Evolutionary conservation across 805 yeast species (phyloP), one percentile per base, ranked within the genome.

Genomic region (Myxozyma geophila): DNA sequence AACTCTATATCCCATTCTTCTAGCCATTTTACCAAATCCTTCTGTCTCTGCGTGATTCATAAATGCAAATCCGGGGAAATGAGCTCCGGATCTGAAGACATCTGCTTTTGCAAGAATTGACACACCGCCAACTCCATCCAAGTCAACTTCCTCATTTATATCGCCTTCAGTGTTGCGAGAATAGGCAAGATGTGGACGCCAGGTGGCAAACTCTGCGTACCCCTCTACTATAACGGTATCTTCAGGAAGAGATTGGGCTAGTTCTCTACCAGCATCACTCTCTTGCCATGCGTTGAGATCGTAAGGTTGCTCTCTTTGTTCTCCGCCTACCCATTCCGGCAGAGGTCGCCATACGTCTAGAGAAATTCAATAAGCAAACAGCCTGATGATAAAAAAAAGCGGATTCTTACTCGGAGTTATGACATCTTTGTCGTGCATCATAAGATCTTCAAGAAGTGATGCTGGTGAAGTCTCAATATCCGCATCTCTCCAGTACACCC

Each of bases 151-250:
- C 50, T 88, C 93, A 10, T 53, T 48, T 13, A 36, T 19, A 37
- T 59, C 54, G 21, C 44, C 63, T 73, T 90, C 93, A 6, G 96
- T 93, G 76, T 92, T 96, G 28, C 67, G 54, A 2, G 59, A n/a
- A 54, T 63, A 65, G 13, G 67, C 66, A 6, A 65, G 60, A 44
- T 62, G 68, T 13, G 67, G 68, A 10, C 68, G 54, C 68, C 68
- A 64, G 1, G 68, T 64, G 1, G 68, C 65, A 41, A 58, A 64
- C 47, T 64, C 68, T n/a, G 68, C 66, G 40, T 64, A 64, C 15
- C 99, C 99, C 78, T 93, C 99, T 13, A 93, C 99, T 63, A 93
- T 92, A 60, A 93, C 96, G 0, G 96, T 96, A 77, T 93, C 97
- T 76, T 92, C 98, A 73, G 88, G 93, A 61, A 93, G 80, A 39